Base-by-base conservation (phyloP, 305 asterid genomes). In the Stenogyne calaminthoides region DNA sequence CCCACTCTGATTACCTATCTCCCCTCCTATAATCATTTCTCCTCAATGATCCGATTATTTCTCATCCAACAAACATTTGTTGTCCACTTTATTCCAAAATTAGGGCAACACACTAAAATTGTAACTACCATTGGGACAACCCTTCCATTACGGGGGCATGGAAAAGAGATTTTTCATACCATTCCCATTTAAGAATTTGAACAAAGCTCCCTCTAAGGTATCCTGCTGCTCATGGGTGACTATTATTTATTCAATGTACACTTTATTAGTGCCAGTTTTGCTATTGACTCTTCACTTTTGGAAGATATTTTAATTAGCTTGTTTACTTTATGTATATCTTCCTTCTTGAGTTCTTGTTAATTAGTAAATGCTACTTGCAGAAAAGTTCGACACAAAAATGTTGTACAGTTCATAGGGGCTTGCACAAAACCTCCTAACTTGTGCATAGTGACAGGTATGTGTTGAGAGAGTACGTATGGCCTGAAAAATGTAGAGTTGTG, bases 351-450 rank as follows among this genome's bases (percentile, higher is more conserved):
- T n/a, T n/a, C n/a, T 73, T 39, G 18, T 73, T 80, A 34, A 67
- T 73, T 63, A 47, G 20, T 34, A 39, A 65, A 51, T 71, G 77
- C 27, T 78, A 64, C 84, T 82, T 82, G 87, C 99, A 94, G 99
- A 78, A 94, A 94, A 82, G 97, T 94, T 74, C 93, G 97, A 9
- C 99, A 94, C 87, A 94, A 90, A 65, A 91, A 94, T 65, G 99
- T 94, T 27, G 98, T 94, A 70, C 98, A 94, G 79, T 94, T 94
- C 82, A 87, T 94, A 59, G 98, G 97, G 47, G 98, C 99, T 19
- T 94, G 97, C 83, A 94, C 99, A 55, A 86, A 81, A 75, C 97
- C 95, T 78, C 93, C 97, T 16, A 87, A 89, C 68, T 80, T 92
- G 89, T 92, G 96, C 78, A 92, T 92, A 68, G 96, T 90, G 55